Evolutionary conservation across 176 grass and related monocot species (phyloP).

Genomic region (Oryza punctata): DNA sequence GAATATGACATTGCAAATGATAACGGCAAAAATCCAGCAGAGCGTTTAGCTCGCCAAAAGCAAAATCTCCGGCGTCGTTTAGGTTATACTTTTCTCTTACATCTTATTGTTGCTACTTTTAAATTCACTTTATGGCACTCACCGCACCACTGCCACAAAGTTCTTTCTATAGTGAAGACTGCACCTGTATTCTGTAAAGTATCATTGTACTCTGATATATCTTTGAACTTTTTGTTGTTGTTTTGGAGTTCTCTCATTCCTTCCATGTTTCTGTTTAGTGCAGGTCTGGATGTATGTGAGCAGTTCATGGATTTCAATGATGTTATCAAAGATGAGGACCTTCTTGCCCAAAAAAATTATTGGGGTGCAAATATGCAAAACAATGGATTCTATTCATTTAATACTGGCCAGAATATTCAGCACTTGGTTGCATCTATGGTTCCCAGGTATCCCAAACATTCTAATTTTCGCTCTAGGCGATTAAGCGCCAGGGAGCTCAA

Average conservation of each 20-base stretch:
- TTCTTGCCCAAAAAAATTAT: slow-evolving; percentile 69
- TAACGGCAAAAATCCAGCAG: slow-evolving; percentile 74
- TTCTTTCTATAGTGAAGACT: background rate
- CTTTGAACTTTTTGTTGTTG: slow-evolving; percentile 16
- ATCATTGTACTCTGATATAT: background rate
- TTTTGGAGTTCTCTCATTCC: slow-evolving; percentile 25
- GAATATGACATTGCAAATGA: slow-evolving; percentile 95
- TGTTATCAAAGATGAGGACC: slow-evolving; percentile 96
- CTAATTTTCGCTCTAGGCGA: slow-evolving; percentile 57
- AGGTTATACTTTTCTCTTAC: slow-evolving; percentile 58
- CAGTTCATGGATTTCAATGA: slow-evolving; percentile 99
- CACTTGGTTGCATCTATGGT: slow-evolving; percentile 93
- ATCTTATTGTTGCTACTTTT: background rate
- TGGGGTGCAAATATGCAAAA: slow-evolving; percentile 61
- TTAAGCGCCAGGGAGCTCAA: slow-evolving; percentile 95
- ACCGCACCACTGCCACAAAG: background rate
- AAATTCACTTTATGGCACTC: background rate
- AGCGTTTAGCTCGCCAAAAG: slow-evolving; percentile 92
- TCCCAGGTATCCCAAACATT: slow-evolving; percentile 55
- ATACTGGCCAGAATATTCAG: slow-evolving; percentile 79
- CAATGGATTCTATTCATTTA: slow-evolving; percentile 60
- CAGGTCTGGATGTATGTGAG: slow-evolving; percentile 99
- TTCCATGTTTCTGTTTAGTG: slow-evolving; percentile 37
- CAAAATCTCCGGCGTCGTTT: slow-evolving; percentile 92
- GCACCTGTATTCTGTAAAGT: background rate